These are phyloP conservation scores for Neofusicoccum sp. DNA, from an alignment of 2,329 filamentous ascomycete species.

Conservation along the genomic window DNA sequence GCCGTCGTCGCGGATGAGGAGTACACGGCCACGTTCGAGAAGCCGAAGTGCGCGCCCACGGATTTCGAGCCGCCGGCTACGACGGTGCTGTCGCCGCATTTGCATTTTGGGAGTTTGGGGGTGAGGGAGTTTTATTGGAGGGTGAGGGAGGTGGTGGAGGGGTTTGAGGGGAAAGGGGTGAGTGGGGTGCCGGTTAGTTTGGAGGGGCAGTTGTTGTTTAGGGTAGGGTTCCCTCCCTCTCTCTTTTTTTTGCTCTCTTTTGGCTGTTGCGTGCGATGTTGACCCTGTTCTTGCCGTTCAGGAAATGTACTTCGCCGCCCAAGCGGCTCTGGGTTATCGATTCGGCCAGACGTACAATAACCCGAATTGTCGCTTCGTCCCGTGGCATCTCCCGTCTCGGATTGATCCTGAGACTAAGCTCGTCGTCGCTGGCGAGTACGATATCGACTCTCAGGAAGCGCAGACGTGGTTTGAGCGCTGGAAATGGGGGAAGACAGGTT, in stretches of 20 bases:
- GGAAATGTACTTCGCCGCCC: conserved; percentile 82
- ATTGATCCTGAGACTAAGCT: conserved; percentile 46
- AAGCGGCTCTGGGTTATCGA: conserved; percentile 65
- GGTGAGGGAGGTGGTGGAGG: conserved; percentile 63
- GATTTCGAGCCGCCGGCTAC: conserved; percentile 73
- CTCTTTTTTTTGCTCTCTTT: background rate
- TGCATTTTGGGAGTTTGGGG: conserved; percentile 75
- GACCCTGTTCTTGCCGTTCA: background rate
- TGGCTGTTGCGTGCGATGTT: too few relatives aligned
- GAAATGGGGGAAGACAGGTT: conserved; percentile 70
- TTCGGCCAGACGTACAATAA: conserved; percentile 71
- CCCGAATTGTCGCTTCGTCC: conserved; percentile 70
- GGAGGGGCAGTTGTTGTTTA: conserved; percentile 72
- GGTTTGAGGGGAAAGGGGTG: conserved; percentile 57
- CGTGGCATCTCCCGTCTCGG: conserved; percentile 74
- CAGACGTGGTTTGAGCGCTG: conserved; percentile 70
- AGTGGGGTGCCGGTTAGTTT: conserved; percentile 67
- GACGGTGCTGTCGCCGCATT: conserved; percentile 70
- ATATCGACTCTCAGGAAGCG: conserved; percentile 64
- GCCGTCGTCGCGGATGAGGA: conserved; percentile 63
- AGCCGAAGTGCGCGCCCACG: conserved; percentile 74
- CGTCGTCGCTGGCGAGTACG: conserved; percentile 51
- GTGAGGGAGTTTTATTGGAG: conserved; percentile 74
- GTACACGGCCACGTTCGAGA: conserved; percentile 74
- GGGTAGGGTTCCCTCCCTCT: conserved; percentile 32